A percentile compares a stretch with the other conserved stretches of the same genome.
These are phyloP conservation scores for Malbranchea zuffiana DNA, from an alignment of 2,329 filamentous ascomycete genomes.

Conservation along the genomic window DNA sequence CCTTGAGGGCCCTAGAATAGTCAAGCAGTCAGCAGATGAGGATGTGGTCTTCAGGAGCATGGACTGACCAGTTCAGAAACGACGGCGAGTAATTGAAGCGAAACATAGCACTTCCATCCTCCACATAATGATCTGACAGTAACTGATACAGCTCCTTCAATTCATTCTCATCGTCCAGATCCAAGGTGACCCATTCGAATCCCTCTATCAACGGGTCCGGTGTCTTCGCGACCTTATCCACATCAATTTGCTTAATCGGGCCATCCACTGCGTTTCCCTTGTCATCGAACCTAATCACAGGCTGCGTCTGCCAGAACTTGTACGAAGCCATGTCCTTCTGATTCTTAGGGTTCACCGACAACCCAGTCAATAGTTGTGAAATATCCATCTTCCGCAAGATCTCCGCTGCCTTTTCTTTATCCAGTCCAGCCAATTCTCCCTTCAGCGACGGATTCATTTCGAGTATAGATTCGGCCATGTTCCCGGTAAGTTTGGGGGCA, in stretches of 20 bases:
- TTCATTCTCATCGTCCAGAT: constrained; percentile 65
- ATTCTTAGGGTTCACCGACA: constrained; percentile 70
- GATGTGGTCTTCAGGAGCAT: neutral
- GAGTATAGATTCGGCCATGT: constrained; percentile 32
- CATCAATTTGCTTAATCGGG: constrained; percentile 67
- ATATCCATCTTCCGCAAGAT: constrained; percentile 41
- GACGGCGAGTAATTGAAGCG: constrained; percentile 88
- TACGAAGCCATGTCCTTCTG: constrained; percentile 93
- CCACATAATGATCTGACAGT: constrained; percentile 87
- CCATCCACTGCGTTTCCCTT: constrained; percentile 59
- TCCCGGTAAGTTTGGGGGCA: constrained; percentile 26
- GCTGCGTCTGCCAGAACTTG: constrained; percentile 98
- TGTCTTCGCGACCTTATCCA: constrained; percentile 67
- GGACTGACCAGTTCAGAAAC: constrained; percentile 69
- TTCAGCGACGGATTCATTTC: constrained; percentile 53
- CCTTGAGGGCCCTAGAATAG: constrained; percentile 66
- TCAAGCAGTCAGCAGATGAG: neutral
- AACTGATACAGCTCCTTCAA: constrained; percentile 87
- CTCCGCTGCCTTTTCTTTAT: constrained; percentile 47
- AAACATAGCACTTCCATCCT: constrained; percentile 95
- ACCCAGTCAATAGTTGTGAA: constrained; percentile 39
- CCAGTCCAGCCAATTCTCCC: constrained; percentile 60
- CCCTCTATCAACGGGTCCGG: constrained; percentile 65
- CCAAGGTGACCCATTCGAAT: constrained; percentile 91
- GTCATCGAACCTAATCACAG: constrained; percentile 69